Evolutionary conservation across 1,284 basidiomycete species (phyloP).

Genomic region (Pseudozyma hubeiensis): DNA sequence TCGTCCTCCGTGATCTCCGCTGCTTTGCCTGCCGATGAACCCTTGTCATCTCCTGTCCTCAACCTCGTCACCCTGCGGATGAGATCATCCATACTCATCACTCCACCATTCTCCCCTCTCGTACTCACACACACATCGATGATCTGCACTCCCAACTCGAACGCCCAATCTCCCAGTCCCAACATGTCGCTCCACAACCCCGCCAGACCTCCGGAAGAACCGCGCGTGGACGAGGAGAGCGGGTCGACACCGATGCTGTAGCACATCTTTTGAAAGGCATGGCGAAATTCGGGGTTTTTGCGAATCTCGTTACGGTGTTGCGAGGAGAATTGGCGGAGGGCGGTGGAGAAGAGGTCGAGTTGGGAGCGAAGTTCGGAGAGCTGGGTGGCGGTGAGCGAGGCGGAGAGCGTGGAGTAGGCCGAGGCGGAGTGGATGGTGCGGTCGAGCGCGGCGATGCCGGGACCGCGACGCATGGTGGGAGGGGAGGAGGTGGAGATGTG

Average conservation of each 20-base stretch:
- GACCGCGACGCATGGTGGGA: conserved; percentile 71
- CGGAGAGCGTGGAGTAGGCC: conserved; percentile 82
- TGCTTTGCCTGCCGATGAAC: not conserved
- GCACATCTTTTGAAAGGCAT: conserved; percentile 96
- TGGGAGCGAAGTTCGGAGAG: conserved; percentile 83
- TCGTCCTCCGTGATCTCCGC: conserved; percentile 80
- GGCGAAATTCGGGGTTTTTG: conserved; percentile 85
- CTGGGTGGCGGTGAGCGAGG: conserved; percentile 80
- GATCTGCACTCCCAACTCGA: conserved; percentile 94
- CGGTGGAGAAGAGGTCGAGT: conserved; percentile 82
- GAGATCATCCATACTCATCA: conserved; percentile 89
- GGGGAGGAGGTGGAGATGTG: too few species aligned
- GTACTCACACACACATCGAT: conserved; percentile 95
- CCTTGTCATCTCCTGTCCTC: conserved; percentile 73
- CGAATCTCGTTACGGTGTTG: conserved; percentile 86
- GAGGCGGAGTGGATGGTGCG: conserved; percentile 69
- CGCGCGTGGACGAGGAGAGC: conserved; percentile 71
- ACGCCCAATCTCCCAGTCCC: conserved; percentile 90
- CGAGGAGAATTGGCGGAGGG: conserved; percentile 83
- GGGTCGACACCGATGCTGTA: conserved; percentile 94
- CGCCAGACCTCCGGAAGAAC: conserved; percentile 73
- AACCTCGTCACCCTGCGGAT: conserved; percentile 81
- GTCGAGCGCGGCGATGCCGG: conserved; percentile 72
- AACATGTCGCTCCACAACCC: conserved; percentile 87
- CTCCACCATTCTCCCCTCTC: conserved; percentile 86